Base-by-base conservation (phyloP, 1,284 basidiomycete genomes). In the Cutaneotrichosporon sp. region DNA sequence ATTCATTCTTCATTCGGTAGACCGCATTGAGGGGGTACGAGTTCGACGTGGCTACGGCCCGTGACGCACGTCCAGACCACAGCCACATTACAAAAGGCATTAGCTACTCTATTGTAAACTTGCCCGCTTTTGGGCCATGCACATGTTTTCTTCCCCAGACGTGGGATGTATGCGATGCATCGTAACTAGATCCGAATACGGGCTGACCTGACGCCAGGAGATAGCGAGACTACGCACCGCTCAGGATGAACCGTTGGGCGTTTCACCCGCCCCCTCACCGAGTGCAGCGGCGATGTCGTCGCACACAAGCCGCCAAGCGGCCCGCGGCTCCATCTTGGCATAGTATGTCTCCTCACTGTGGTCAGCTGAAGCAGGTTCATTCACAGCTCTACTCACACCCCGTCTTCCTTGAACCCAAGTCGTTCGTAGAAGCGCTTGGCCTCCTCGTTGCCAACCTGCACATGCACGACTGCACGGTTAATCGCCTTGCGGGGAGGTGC, bases 391-490 rank as follows among this genome's bases (percentile, higher is more conserved):
- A 70, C 72, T 62, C 54, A 74, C 71, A 63, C 57, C 25, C 66
- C 64, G 12, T 57, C 51, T 52, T 68, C 67, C 49, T 64, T 70
- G 61, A 75, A 75, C 2, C 73, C 73, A 32, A 67, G 59, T 17
- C 67, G 61, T 54, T 70, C 67, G 57, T 75, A 75, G 57, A 75
- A 75, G 51, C 62, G 59, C 60, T 68, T 70, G 5, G 71, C 73
- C 11, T 56, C 62, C 7, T 68, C 63, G 53, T 74, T 75, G 20
- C 67, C 68, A 14, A 71, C 67, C 29, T 44, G 42, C 19, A 72
- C 69, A 49, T 72, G 70, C 12, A 65, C 70, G 47, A 65, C 42
- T 1, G 71, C 73, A 47, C 68, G 59, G 25, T 61, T 70, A 22
- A 72, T 63, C n/a, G 57, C 55, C 48, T 62, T 62, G 34, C 71